Conservation (phyloP, 1,139 yeast species). For the Kodamaea fungicola region DNA sequence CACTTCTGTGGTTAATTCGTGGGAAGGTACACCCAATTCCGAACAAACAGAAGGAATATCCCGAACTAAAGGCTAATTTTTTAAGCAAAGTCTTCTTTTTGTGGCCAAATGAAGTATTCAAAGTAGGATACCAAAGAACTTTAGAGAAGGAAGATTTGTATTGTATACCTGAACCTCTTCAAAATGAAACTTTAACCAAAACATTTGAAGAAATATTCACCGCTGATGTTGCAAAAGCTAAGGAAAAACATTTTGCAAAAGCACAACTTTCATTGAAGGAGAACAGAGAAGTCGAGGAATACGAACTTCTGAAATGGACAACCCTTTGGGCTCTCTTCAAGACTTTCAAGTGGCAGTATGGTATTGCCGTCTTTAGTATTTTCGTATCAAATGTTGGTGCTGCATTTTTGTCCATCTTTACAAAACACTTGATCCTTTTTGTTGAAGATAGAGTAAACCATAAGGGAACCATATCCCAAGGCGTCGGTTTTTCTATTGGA, state of each 20-base stretch:
- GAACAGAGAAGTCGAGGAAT: conserved; percentile 22
- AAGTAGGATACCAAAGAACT: conserved; percentile 50
- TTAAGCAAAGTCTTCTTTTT: conserved; percentile 40
- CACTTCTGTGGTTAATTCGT: conserved; percentile 13
- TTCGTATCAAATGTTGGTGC: conserved; percentile 14
- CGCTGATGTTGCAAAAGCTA: conserved; percentile 17
- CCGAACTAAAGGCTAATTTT: conserved; percentile 27
- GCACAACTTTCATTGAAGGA: conserved; percentile 16
- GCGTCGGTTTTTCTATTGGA: conserved; percentile 29
- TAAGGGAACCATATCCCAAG: conserved; percentile 19
- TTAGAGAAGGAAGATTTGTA: conserved; percentile 44
- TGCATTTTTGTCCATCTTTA: conserved; percentile 27
- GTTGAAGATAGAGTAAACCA: conserved; percentile 31
- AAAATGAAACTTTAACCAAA: conserved; percentile 31
- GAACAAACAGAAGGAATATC: conserved; percentile 44
- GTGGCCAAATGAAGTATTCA: conserved; percentile 48
- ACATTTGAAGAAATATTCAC: conserved; percentile 24
- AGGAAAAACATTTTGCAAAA: conserved; percentile 20
- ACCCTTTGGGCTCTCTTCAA: conserved; percentile 20
- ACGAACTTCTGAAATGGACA: conserved; percentile 11
- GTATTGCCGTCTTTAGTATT: conserved; percentile 18
- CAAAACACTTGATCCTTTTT: conserved; percentile 38
- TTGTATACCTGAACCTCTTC: conserved; percentile 28
- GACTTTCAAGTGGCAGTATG: conserved; percentile 28
- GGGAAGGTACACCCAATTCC: conserved; percentile 42